phyloP scores from a whole-genome alignment of 1,284 basidiomycete species.

The Ceratobasidium sp. region DNA sequence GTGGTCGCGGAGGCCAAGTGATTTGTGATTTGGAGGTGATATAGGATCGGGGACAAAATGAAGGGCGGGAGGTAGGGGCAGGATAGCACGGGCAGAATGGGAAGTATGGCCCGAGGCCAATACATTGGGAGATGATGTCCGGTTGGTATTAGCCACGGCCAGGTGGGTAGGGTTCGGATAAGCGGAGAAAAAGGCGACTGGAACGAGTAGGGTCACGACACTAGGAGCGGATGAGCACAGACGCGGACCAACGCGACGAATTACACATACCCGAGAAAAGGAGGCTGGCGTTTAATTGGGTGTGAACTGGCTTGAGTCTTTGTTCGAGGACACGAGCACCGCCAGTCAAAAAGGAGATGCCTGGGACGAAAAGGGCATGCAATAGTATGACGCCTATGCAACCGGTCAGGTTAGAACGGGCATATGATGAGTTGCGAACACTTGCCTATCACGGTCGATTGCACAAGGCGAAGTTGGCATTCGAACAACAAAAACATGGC shows the following conservation, averaged over 20 bases:
- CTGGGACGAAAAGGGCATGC: constrained; percentile 37
- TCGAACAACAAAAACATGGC: constrained; percentile 27
- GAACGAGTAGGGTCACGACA: constrained; percentile 24
- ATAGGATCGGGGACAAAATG: constrained; percentile 8
- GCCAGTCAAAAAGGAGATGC: constrained; percentile 33
- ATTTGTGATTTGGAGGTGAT: neutral
- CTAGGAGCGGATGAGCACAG: neutral
- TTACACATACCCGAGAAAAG: constrained; percentile 20
- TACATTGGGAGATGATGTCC: neutral
- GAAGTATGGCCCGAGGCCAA: neutral
- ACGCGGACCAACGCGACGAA: neutral
- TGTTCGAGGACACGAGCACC: constrained; percentile 38
- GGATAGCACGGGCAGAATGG: neutral
- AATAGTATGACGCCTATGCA: constrained; percentile 37
- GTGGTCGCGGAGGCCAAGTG: neutral
- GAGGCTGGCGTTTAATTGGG: constrained; percentile 26
- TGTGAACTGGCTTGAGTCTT: constrained; percentile 28
- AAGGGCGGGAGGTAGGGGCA: neutral
- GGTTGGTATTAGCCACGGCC: neutral
- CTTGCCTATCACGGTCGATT: constrained; percentile 34
- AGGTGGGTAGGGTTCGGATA: constrained; percentile 14
- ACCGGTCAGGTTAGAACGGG: neutral
- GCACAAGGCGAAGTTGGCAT: constrained; percentile 34
- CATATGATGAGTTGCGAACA: neutral
- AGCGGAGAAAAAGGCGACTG: constrained; percentile 24